Conservation (phyloP, 2,329 filamentous ascomycete species). For the Aureobasidium subglaciale region DNA sequence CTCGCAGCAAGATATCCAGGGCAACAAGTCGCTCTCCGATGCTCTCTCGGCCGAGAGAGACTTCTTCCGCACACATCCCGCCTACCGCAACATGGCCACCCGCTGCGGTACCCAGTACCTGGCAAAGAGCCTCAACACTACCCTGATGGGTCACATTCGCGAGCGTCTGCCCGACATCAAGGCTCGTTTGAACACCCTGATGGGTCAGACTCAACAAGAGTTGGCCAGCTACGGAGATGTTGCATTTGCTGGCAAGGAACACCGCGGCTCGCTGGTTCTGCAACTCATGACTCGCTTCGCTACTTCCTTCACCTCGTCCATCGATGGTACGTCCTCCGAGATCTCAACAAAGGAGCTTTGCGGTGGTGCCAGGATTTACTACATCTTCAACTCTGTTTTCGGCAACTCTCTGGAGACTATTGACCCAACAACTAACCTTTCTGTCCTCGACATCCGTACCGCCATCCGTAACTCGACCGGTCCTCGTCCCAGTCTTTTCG, state of each 20-base stretch:
- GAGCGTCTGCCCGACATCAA: slow-evolving; percentile 97
- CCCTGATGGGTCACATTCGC: slow-evolving; percentile 91
- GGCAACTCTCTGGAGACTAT: slow-evolving; percentile 94
- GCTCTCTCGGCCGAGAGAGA: slow-evolving; percentile 84
- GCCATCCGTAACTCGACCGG: slow-evolving; percentile 98
- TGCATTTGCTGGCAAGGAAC: slow-evolving; percentile 95
- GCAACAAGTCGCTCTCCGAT: slow-evolving; percentile 88
- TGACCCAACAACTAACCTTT: slow-evolving; percentile 91
- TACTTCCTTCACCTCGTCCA: slow-evolving; percentile 95
- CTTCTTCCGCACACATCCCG: slow-evolving; percentile 95
- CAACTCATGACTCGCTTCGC: slow-evolving; percentile 98
- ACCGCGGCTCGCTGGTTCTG: slow-evolving; percentile 86
- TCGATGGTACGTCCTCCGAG: slow-evolving; percentile 95
- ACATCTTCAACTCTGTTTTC: slow-evolving; percentile 98
- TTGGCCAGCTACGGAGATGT: slow-evolving; percentile 96
- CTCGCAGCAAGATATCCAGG: slow-evolving; percentile 96
- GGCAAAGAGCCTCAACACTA: slow-evolving; percentile 89
- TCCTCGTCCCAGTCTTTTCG: slow-evolving; percentile 88
- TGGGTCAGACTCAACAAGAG: slow-evolving; percentile 99
- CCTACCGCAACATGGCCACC: slow-evolving; percentile 90
- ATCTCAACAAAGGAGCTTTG: slow-evolving; percentile 98
- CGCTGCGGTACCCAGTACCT: slow-evolving; percentile 91
- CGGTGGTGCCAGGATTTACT: slow-evolving; percentile 91
- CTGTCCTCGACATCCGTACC: slow-evolving; percentile 88
- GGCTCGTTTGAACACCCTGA: slow-evolving; percentile 90